phyloP scores from a whole-genome alignment of 2,329 filamentous ascomycete species.

The Ambrosiella xylebori region DNA sequence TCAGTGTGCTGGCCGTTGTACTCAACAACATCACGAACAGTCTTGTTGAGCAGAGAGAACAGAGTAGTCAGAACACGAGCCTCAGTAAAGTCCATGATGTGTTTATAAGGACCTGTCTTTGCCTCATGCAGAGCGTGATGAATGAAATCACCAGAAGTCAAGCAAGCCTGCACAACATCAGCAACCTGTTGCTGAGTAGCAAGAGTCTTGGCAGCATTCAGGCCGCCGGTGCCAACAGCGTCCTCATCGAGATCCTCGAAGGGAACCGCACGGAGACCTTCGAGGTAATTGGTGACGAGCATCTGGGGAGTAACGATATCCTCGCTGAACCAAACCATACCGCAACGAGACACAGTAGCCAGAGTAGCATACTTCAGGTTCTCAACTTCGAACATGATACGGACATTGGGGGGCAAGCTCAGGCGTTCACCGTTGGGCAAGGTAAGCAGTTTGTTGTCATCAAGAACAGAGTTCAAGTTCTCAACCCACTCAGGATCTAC shows the following conservation, averaged over 20 bases:
- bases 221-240: constrained; percentile 49
- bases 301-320: constrained; percentile 87
- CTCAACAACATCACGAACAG: constrained; percentile 79
- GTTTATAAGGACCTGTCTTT: constrained; percentile 49
- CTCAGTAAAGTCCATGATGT: constrained; percentile 97
- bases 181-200: constrained; percentile 65
- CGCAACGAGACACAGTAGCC: constrained; percentile 96
- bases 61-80: constrained; percentile 81
- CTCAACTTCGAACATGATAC: constrained; percentile 99
- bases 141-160: constrained; percentile 69
- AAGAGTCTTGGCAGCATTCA: constrained; percentile 61
- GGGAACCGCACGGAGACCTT: constrained; percentile 60
- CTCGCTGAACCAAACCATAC: constrained; percentile 99
- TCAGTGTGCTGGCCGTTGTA: constrained; percentile 91
- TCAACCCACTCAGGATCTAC: constrained; percentile 99
- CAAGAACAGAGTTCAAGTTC: constrained; percentile 96
- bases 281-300: constrained; percentile 84
- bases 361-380: constrained; percentile 93
- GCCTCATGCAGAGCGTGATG: constrained; percentile 60
- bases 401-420: constrained; percentile 81
- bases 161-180: constrained; percentile 55
- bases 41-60: constrained; percentile 91
- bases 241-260: constrained; percentile 97
- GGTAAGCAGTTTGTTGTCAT: constrained; percentile 96
- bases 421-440: constrained; percentile 96